phyloP scores from a whole-genome alignment of 1,284 basidiomycete genomes.

The Violaceomyces palustris region DNA sequence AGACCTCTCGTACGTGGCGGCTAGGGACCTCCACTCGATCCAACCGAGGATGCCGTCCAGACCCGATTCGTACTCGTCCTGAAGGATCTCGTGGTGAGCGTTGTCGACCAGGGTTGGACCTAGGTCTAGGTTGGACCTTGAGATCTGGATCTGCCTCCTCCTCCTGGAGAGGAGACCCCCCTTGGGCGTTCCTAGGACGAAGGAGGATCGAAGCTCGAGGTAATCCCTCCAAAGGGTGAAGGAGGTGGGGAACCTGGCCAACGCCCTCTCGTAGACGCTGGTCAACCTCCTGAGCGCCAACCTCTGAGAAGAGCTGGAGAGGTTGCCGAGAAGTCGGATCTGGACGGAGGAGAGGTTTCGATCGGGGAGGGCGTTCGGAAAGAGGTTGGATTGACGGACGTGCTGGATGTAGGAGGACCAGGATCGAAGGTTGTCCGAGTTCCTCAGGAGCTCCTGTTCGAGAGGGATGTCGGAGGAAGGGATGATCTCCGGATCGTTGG shows the following conservation, averaged over 20 bases:
- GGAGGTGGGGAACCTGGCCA: slow-evolving; percentile 78
- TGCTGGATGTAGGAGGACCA: slow-evolving; percentile 85
- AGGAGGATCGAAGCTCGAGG: slow-evolving; percentile 73
- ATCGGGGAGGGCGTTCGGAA: slow-evolving; percentile 54
- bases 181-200: slow-evolving; percentile 70
- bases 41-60: slow-evolving; percentile 83
- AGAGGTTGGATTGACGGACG: slow-evolving; percentile 64
- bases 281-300: slow-evolving; percentile 74
- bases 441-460: slow-evolving; percentile 92
- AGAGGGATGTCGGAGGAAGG: slow-evolving; percentile 72
- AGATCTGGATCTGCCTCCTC: slow-evolving; percentile 53
- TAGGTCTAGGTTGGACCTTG: slow-evolving; percentile 61
- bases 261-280: slow-evolving; percentile 86
- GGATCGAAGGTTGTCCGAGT: slow-evolving; percentile 80
- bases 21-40: slow-evolving; percentile 87
- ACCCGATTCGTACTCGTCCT: slow-evolving; percentile 68
- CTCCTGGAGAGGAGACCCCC: slow-evolving; percentile 50
- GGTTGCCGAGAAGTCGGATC: slow-evolving; percentile 55
- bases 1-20: slow-evolving; percentile 84
- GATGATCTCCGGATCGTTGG: slow-evolving; percentile 71
- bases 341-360: slow-evolving; percentile 54
- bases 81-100: slow-evolving; percentile 66
- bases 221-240: slow-evolving; percentile 97
- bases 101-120: slow-evolving; percentile 45
- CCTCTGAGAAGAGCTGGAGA: slow-evolving; percentile 68